phyloP scores from a whole-genome alignment of 2,329 filamentous ascomycete genomes.

The Fusarium sp. region DNA sequence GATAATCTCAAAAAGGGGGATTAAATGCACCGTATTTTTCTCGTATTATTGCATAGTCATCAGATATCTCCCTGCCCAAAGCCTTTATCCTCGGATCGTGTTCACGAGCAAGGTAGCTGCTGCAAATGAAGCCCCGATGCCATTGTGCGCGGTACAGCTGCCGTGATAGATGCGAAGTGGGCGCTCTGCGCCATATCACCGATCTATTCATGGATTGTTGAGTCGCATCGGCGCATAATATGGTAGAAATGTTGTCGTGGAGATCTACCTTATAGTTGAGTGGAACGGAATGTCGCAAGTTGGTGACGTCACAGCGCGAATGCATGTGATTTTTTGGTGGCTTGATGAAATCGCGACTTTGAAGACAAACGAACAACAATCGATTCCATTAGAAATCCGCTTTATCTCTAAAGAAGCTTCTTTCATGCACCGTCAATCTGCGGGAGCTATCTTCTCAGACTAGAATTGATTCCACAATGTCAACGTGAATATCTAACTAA shows the following conservation, averaged over 20 bases:
- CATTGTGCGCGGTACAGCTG: slow-evolving; percentile 13
- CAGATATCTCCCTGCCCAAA: slow-evolving; percentile 57
- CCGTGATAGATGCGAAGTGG: background rate
- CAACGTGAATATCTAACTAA: background rate
- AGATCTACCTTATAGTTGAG: slow-evolving; percentile 4
- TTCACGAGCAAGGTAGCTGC: slow-evolving; percentile 23
- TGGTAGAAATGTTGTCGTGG: background rate
- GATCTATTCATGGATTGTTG: slow-evolving; percentile 41
- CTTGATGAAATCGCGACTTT: background rate
- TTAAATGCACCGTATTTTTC: slow-evolving; percentile 57
- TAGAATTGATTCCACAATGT: background rate
- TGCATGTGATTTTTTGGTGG: slow-evolving; percentile 10
- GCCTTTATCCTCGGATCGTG: slow-evolving; percentile 57
- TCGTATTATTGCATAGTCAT: slow-evolving; percentile 61
- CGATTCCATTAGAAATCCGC: too few species aligned
- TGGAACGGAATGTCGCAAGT: background rate
- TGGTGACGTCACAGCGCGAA: slow-evolving; percentile 40
- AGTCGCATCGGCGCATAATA: slow-evolving; percentile 12
- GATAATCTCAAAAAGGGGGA: too few species aligned
- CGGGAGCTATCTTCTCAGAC: background rate
- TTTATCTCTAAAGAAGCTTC: background rate
- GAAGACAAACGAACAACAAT: too few species aligned
- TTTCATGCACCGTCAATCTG: background rate
- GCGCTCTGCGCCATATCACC: slow-evolving; percentile 29
- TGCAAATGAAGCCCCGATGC: slow-evolving; percentile 31